A percentile compares a stretch with the other conserved stretches of the same genome.
Evolutionary conservation across 371 early-diverging fungal species (phyloP).

Genomic region (Neoconidiobolus thromboides): DNA sequence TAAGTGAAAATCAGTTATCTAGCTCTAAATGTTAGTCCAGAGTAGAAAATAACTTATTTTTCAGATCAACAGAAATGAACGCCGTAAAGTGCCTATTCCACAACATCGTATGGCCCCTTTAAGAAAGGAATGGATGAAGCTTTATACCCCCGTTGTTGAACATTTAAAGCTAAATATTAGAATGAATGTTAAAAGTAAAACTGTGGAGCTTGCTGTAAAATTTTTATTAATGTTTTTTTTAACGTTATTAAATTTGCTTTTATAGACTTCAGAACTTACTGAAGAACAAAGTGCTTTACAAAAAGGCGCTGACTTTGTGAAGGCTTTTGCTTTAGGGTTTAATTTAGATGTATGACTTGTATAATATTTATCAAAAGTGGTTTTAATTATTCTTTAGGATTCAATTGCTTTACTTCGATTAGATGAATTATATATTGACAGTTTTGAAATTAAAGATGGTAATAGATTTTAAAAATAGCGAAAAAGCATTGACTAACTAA

Average conservation of each 20-base stretch:
- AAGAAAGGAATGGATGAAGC: slow-evolving; percentile 91
- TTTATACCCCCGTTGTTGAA: slow-evolving; percentile 98
- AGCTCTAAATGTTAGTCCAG: too few relatives aligned
- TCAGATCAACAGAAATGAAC: slow-evolving; percentile 11
- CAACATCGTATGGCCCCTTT: slow-evolving; percentile 80
- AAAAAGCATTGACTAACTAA: not conserved
- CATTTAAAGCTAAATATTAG: slow-evolving; percentile 92
- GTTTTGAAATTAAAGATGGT: slow-evolving; percentile 94
- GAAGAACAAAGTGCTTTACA: slow-evolving; percentile 75
- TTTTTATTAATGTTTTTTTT: not conserved
- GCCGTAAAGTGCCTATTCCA: slow-evolving; percentile 78
- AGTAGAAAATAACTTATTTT: not conserved
- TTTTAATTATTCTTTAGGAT: slow-evolving; percentile 24
- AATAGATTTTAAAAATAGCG: not conserved
- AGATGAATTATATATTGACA: slow-evolving; percentile 89
- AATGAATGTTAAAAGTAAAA: slow-evolving; percentile 75
- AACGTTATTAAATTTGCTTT: not conserved
- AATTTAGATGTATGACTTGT: slow-evolving; percentile 43
- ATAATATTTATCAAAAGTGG: not conserved
- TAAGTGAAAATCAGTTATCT: too few relatives aligned
- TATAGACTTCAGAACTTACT: slow-evolving; percentile 55
- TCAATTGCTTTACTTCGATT: slow-evolving; percentile 84
- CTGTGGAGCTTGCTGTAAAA: slow-evolving; percentile 74
- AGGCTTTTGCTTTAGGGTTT: slow-evolving; percentile 84
- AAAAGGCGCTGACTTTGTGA: slow-evolving; percentile 88